phyloP scores from a whole-genome alignment of 495 filamentous ascomycete genomes.

The Neurospora intermedia region DNA sequence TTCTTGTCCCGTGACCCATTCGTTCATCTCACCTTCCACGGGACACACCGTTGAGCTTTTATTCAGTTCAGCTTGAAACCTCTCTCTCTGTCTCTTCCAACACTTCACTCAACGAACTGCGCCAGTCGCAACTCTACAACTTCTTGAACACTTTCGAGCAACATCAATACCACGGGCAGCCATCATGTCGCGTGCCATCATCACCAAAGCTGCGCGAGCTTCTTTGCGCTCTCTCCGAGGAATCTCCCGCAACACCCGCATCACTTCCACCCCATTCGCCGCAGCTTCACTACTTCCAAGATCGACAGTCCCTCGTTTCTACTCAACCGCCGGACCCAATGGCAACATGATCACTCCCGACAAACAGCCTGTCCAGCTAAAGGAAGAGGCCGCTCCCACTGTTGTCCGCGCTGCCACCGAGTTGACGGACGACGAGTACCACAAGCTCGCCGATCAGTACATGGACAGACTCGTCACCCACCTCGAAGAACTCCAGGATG shows the following conservation, averaged over 20 bases:
- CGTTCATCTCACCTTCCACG: neutral
- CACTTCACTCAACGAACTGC: neutral
- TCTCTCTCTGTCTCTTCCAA: neutral
- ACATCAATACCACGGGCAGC: neutral
- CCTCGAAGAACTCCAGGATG: slow-evolving; percentile 54
- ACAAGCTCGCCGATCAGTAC: slow-evolving; percentile 38
- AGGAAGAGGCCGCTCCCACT: slow-evolving; percentile 4
- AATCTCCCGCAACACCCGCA: neutral
- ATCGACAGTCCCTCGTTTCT: neutral
- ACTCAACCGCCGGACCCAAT: slow-evolving; percentile 9
- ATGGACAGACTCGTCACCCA: slow-evolving; percentile 52
- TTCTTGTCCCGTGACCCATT: neutral
- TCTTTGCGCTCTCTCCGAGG: slow-evolving; percentile 10
- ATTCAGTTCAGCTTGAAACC: no score
- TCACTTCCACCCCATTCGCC: slow-evolving; percentile 2
- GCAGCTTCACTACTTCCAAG: neutral
- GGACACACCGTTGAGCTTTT: neutral
- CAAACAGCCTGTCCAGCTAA: slow-evolving; percentile 12
- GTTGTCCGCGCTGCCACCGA: slow-evolving; percentile 17
- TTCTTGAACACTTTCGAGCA: neutral
- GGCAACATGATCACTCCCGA: slow-evolving; percentile 25
- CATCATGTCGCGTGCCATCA: slow-evolving; percentile 20
- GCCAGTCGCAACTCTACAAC: neutral
- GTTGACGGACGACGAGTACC: slow-evolving; percentile 33
- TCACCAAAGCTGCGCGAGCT: slow-evolving; percentile 16